These are phyloP conservation scores for Solanum hybrid DNA, from an alignment of 305 asterid species.

Conservation along the genomic window DNA sequence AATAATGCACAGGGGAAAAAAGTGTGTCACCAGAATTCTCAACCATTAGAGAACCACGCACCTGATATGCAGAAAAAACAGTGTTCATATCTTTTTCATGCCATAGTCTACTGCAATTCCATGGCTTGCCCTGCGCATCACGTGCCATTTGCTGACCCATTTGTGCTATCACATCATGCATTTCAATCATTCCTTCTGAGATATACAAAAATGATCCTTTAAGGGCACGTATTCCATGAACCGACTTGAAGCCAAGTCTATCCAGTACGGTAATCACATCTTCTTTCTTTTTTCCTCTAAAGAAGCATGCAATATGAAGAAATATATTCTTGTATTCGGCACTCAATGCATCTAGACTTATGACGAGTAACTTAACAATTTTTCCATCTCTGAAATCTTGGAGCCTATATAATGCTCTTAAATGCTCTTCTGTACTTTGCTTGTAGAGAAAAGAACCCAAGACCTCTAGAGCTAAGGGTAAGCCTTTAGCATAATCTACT, in stretches of 20 bases:
- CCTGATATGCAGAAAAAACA: neutral
- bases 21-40: neutral
- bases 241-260: neutral
- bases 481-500: neutral
- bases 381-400: neutral
- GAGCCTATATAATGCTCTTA: neutral
- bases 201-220: neutral
- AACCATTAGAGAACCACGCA: neutral
- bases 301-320: neutral
- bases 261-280: neutral
- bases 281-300: neutral
- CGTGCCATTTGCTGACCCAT: neutral
- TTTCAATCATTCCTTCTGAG: neutral
- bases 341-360: neutral
- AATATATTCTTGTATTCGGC: neutral
- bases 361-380: neutral
- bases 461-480: neutral
- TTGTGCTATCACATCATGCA: neutral
- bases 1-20: neutral
- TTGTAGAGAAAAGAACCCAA: neutral
- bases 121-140: neutral
- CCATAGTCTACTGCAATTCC: neutral
- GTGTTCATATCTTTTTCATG: neutral
- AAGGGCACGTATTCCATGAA: accelerated
- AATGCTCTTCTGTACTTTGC: neutral